phyloP scores from a whole-genome alignment of 805 yeast species.

The Millerozyma acaciae region DNA sequence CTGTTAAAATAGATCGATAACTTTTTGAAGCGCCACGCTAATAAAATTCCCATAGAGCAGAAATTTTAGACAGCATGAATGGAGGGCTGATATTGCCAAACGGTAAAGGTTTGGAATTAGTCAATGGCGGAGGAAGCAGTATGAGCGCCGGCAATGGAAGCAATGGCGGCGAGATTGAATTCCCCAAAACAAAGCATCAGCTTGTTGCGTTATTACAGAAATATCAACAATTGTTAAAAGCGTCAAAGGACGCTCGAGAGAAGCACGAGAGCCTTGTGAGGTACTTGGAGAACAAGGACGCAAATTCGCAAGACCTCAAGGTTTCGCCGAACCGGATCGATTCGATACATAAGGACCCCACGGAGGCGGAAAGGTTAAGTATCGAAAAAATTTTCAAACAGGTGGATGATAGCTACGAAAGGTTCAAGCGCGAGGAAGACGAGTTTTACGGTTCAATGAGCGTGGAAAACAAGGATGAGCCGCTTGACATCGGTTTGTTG shows the following conservation, averaged over 20 bases:
- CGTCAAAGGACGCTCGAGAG: constrained; percentile 16
- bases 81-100: constrained; percentile 4
- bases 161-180: constrained; percentile 2
- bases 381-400: constrained; percentile 29
- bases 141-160: constrained; percentile 3
- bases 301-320: constrained; percentile 4
- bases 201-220: constrained; percentile 23
- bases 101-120: constrained; percentile 2
- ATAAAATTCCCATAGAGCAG: too few relatives aligned
- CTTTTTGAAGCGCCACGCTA: too few relatives aligned
- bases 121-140: too few relatives aligned
- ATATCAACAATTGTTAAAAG: constrained; percentile 19
- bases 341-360: constrained; percentile 18
- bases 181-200: constrained; percentile 24
- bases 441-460: constrained; percentile 17
- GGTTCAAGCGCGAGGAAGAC: constrained; percentile 18
- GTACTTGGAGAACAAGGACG: constrained; percentile 3
- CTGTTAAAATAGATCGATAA: too few relatives aligned
- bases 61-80: constrained; percentile 3
- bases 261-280: constrained; percentile 12
- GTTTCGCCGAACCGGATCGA: constrained; percentile 1
- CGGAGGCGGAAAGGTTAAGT: constrained; percentile 17
- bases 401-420: constrained; percentile 24
- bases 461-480: constrained; percentile 9
- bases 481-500: constrained; percentile 43